Conservation (phyloP, 352 stramenopile genomes). For the Phytophthora boehmeriae region DNA sequence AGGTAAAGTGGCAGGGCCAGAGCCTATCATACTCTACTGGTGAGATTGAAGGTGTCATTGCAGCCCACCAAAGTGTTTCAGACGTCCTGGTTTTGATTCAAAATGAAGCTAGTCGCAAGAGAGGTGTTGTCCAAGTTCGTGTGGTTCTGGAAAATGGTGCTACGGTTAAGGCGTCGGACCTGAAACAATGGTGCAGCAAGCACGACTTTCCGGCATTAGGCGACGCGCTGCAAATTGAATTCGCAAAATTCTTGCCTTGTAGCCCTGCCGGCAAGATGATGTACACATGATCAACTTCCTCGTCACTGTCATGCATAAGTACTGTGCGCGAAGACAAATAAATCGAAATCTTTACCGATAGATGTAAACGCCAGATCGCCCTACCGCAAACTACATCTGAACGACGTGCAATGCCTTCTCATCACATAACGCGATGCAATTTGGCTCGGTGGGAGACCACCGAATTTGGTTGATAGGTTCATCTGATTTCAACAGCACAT, state of each 20-base stretch:
- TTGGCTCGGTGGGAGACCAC: conserved; percentile 93
- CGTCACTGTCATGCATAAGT: too few species aligned
- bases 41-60: conserved; percentile 48
- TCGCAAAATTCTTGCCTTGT: conserved; percentile 73
- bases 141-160: conserved; percentile 37
- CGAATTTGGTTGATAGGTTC: conserved; percentile 82
- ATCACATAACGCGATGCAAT: conserved; percentile 96
- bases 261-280: conserved; percentile 87
- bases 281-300: conserved; percentile 54
- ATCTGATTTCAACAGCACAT: conserved; percentile 67
- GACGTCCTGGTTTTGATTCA: conserved; percentile 64
- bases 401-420: conserved; percentile 96
- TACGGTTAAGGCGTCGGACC: conserved; percentile 29
- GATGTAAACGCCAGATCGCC: background rate
- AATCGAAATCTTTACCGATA: too few species aligned
- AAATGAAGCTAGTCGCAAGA: conserved; percentile 10
- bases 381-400: conserved; percentile 46
- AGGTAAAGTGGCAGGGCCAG: conserved; percentile 40
- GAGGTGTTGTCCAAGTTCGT: conserved; percentile 38
- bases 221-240: conserved; percentile 50
- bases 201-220: conserved; percentile 42
- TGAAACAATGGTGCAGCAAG: conserved; percentile 43
- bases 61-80: conserved; percentile 48
- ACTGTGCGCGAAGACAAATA: too few species aligned
- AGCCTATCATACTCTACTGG: conserved; percentile 30